Percentiles rank a stretch among this genome's conserved stretches.
Evolutionary conservation across 108 stramenopile genomes (phyloP).

Genomic region (Discostella pseudostelligera): DNA sequence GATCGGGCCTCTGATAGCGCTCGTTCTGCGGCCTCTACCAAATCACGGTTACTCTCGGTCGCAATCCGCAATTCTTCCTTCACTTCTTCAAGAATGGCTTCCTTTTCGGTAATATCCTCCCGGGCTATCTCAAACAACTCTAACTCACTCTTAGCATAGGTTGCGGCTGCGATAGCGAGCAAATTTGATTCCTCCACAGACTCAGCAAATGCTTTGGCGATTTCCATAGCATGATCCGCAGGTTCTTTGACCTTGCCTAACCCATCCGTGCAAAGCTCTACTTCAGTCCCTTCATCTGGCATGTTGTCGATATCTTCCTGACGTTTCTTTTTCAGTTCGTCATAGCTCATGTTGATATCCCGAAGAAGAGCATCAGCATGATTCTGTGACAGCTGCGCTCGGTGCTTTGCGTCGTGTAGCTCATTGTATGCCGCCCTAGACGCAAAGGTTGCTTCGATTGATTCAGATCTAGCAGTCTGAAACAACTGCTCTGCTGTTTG

Average conservation of each 20-base stretch:
- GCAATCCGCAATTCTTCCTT: constrained; percentile 49
- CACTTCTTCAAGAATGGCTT: constrained; percentile 55
- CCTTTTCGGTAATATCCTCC: constrained; percentile 49
- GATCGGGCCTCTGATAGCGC: constrained; percentile 60
- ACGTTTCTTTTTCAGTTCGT: constrained; percentile 36
- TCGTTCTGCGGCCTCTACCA: constrained; percentile 53
- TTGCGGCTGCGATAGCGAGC: constrained; percentile 45
- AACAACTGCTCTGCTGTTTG: constrained; percentile 26
- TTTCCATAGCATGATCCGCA: constrained; percentile 54
- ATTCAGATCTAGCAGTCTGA: constrained; percentile 21
- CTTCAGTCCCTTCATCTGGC: constrained; percentile 44
- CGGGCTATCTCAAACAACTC: constrained; percentile 53
- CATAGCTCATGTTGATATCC: constrained; percentile 41
- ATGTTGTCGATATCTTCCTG: constrained; percentile 3
- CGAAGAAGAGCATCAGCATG: constrained; percentile 42
- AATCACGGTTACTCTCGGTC: constrained; percentile 37
- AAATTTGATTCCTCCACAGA: constrained; percentile 54
- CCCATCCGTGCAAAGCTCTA: constrained; percentile 37
- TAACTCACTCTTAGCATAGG: constrained; percentile 58
- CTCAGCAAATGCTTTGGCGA: constrained; percentile 64
- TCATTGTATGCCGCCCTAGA: constrained; percentile 25
- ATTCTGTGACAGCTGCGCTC: constrained; percentile 19
- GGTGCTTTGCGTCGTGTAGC: constrained; percentile 22
- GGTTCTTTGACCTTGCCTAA: constrained; percentile 45
- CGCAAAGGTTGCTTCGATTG: constrained; percentile 24